Evolutionary conservation across 495 filamentous ascomycete genomes (phyloP), one percentile per base, ranked within the genome.

Genomic region (Penicillium arizonense): DNA sequence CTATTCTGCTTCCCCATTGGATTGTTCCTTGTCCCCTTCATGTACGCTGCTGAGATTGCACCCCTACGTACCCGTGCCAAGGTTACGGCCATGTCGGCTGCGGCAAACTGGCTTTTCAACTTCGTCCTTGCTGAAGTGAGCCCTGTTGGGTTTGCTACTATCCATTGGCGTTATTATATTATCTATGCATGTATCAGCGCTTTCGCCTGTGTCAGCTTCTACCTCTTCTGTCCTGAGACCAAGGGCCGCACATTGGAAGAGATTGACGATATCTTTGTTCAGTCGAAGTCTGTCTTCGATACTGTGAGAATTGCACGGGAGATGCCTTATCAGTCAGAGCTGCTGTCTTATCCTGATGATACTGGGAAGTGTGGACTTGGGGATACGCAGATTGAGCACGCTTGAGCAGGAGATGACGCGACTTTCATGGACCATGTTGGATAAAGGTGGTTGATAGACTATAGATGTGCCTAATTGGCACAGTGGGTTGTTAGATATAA

Each of bases 171-270:
- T 59, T 86, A 82, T 2, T 88, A 87, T 61, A 77, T 86, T 60
- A 82, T 86, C 49, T 87, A 87, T 57, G 83, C 84, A 10, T 78
- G 78, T 47, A 83, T 83, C 64, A 87, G 85, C 59, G 79, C 77
- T 44, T 71, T 76, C 56, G 82, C 84, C 45, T 66, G 83, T n/a
- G 79, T 77, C 0, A 63, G 69, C 13, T 74, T 85, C 47, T 84
- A 81, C 58, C 78, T 83, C 65, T 81, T 85, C 74, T 85, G 79
- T 55, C 83, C 83, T 0, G 84, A 86, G 65, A 87, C 84, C 1
- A 80, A 79, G 12, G 79, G 77, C 48, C 80, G 83, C 21, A 78
- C 76, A 1, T 71, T 87, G 12, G 84, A 87, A 57, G 84, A 87
- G 64, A 81, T 87, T 69, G 84, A 87, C 59, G 65, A 67, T 50